Evolutionary conservation across 495 filamentous ascomycete genomes (phyloP).

Genomic region (Penicillium pancosmium): DNA sequence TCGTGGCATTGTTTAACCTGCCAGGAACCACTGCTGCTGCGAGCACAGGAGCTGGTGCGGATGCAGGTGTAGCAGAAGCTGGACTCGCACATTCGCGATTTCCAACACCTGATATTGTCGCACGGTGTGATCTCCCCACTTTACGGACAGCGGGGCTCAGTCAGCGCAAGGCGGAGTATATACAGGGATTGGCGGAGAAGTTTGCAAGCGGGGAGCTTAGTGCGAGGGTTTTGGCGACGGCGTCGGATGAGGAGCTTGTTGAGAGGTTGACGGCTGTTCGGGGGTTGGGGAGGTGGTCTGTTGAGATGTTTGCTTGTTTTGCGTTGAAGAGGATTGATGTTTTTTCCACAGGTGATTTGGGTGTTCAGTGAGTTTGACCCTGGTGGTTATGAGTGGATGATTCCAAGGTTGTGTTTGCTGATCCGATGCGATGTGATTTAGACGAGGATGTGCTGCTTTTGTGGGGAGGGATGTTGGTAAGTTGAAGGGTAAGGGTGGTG

Average conservation of each 20-base stretch:
- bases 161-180: slow-evolving; percentile 92
- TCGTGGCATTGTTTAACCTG: slow-evolving; percentile 72
- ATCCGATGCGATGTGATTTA: slow-evolving; percentile 22
- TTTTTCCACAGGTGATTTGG: slow-evolving; percentile 89
- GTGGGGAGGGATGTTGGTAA: slow-evolving; percentile 80
- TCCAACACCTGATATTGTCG: slow-evolving; percentile 76
- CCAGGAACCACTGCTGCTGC: slow-evolving; percentile 7
- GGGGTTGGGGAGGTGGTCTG: slow-evolving; percentile 87
- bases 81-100: slow-evolving; percentile 50
- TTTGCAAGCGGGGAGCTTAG: slow-evolving; percentile 75
- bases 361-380: slow-evolving; percentile 71
- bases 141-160: slow-evolving; percentile 87
- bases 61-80: not conserved
- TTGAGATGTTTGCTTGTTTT: slow-evolving; percentile 97
- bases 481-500: slow-evolving; percentile 76
- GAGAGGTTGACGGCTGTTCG: slow-evolving; percentile 81
- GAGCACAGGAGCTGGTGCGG: too few relatives aligned
- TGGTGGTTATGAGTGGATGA: not conserved
- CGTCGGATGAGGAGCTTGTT: slow-evolving; percentile 83
- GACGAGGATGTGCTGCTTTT: slow-evolving; percentile 87
- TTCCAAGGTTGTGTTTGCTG: not conserved
- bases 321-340: slow-evolving; percentile 90
- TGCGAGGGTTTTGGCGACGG: slow-evolving; percentile 71
- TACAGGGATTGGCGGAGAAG: slow-evolving; percentile 79
- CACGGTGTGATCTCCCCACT: slow-evolving; percentile 55